phyloP scores from a whole-genome alignment of 495 filamentous ascomycete species.

The Hamigera avellanea region DNA sequence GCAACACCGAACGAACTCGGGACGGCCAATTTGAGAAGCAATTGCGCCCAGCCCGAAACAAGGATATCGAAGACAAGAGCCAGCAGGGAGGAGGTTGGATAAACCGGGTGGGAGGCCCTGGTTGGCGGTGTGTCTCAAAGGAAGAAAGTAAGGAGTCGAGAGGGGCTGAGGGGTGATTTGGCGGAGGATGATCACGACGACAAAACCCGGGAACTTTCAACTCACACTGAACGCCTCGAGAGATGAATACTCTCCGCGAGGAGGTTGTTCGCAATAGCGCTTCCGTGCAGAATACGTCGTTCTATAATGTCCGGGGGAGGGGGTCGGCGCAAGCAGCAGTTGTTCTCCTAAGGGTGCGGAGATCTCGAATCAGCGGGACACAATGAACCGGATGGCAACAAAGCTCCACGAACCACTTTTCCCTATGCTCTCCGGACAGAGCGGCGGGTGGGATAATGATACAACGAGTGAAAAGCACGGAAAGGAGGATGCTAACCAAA shows the following conservation, averaged over 20 bases:
- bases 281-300: constrained; percentile 4
- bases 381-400: constrained; percentile 8
- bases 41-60: constrained; percentile 5
- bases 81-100: constrained; percentile 3
- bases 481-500: constrained; percentile 4
- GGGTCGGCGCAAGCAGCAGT: background rate
- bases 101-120: constrained; percentile 6
- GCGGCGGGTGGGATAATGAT: constrained; percentile 3
- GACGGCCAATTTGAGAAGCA: constrained; percentile 1
- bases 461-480: constrained; percentile 1
- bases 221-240: constrained; percentile 36
- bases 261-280: constrained; percentile 7
- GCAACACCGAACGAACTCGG: background rate
- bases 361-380: constrained; percentile 11
- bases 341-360: constrained; percentile 14
- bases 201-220: constrained; percentile 15
- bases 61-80: background rate
- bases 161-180: constrained; percentile 33
- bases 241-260: constrained; percentile 8
- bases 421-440: constrained; percentile 10
- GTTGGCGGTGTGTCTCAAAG: constrained; percentile 26
- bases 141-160: constrained; percentile 28
- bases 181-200: constrained; percentile 21
- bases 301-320: constrained; percentile 6
- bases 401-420: constrained; percentile 3